Evolutionary conservation across 805 yeast species (phyloP).

Genomic region (Brettanomyces custersianus): DNA sequence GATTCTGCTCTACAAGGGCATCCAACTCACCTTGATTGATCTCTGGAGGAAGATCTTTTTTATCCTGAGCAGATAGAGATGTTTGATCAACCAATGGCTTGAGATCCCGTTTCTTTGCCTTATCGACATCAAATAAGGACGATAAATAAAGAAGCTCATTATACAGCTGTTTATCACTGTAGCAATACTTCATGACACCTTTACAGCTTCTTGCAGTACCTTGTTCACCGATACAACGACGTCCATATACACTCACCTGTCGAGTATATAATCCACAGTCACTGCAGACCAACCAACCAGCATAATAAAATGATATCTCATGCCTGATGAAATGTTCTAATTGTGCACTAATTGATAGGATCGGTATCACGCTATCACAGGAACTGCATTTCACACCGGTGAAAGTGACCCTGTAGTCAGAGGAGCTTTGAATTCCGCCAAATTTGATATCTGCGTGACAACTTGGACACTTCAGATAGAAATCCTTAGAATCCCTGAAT

Average conservation of each 20-base stretch:
- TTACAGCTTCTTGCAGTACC: conserved; percentile 59
- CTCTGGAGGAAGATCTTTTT: conserved; percentile 15
- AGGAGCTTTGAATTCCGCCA: conserved; percentile 66
- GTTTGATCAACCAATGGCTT: conserved; percentile 38
- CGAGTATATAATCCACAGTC: conserved; percentile 81
- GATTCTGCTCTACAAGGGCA: conserved; percentile 75
- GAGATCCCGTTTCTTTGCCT: conserved; percentile 50
- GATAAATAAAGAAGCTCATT: conserved; percentile 77
- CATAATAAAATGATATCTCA: conserved; percentile 69
- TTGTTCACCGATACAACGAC: conserved; percentile 63
- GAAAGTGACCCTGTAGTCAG: conserved; percentile 50
- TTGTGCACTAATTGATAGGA: conserved; percentile 56
- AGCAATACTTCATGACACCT: conserved; percentile 74
- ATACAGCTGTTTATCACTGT: conserved; percentile 72
- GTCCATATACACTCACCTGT: conserved; percentile 84
- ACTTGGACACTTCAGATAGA: conserved; percentile 45
- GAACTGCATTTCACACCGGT: conserved; percentile 63
- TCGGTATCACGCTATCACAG: conserved; percentile 46
- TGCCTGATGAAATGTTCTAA: conserved; percentile 63
- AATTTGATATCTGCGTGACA: conserved; percentile 57
- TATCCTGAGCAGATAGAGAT: conserved; percentile 5
- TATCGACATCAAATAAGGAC: conserved; percentile 73
- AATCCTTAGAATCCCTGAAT: conserved; percentile 53
- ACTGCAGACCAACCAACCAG: conserved; percentile 81
- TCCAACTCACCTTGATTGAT: conserved; percentile 46